Evolutionary conservation across 768 basidiomycete genomes (phyloP).

Genomic region (Amanita jacksonii): DNA sequence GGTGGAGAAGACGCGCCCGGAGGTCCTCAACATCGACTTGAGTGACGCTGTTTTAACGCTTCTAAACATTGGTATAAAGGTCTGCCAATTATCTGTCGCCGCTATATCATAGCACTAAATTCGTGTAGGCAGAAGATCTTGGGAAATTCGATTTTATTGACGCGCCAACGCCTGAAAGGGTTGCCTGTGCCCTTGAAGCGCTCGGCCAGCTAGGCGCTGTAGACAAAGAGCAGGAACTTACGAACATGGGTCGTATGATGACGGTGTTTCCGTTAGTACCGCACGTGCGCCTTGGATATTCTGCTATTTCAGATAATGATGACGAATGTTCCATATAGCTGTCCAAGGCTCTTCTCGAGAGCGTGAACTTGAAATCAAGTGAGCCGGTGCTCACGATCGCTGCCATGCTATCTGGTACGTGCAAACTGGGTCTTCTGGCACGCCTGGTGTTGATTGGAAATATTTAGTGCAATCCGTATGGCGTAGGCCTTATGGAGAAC

Average conservation of each 20-base stretch:
- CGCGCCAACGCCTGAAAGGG: constrained; percentile 80
- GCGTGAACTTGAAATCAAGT: constrained; percentile 81
- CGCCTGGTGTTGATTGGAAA: neutral
- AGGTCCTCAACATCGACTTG: constrained; percentile 78
- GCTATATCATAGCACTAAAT: neutral
- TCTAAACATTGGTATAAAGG: constrained; percentile 80
- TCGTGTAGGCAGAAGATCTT: constrained; percentile 38
- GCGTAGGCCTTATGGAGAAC: constrained; percentile 67
- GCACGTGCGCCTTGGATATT: constrained; percentile 35
- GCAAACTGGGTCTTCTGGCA: neutral
- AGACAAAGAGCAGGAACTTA: constrained; percentile 80
- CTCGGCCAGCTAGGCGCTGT: constrained; percentile 76
- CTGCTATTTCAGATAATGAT: neutral
- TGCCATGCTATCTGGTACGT: constrained; percentile 77
- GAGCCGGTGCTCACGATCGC: constrained; percentile 83
- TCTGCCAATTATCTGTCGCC: constrained; percentile 12
- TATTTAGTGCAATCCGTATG: constrained; percentile 69
- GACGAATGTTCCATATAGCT: constrained; percentile 29
- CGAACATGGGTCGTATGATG: constrained; percentile 72
- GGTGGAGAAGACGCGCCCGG: constrained; percentile 87
- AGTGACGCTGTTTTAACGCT: constrained; percentile 83
- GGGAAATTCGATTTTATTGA: constrained; percentile 73
- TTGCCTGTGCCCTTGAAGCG: constrained; percentile 84
- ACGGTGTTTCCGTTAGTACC: constrained; percentile 90
- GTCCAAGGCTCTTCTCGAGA: constrained; percentile 79